These are phyloP conservation scores for Eutrema yunnanense DNA, from an alignment of 345 rosid genomes.

Conservation along the genomic window DNA sequence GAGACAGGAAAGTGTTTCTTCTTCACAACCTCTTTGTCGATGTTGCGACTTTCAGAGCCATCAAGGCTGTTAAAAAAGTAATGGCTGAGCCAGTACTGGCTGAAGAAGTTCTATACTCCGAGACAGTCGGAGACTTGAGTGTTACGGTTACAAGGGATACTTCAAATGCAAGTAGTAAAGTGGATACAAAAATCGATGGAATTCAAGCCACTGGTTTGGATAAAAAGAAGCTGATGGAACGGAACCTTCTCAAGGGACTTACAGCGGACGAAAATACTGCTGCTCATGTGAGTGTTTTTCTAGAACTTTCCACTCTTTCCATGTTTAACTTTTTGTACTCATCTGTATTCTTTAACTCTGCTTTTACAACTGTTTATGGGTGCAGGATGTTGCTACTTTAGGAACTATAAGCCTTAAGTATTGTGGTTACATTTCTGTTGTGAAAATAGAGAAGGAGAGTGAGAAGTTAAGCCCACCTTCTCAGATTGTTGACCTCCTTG, in stretches of 20 bases:
- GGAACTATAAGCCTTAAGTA: slow-evolving; percentile 76
- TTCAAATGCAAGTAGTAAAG: slow-evolving; percentile 66
- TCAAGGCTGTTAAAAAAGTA: slow-evolving; percentile 62
- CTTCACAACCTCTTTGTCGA: slow-evolving; percentile 95
- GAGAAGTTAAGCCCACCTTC: slow-evolving; percentile 41
- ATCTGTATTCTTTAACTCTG: not conserved
- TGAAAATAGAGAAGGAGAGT: slow-evolving; percentile 58
- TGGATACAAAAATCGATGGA: slow-evolving; percentile 93
- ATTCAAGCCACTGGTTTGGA: slow-evolving; percentile 57
- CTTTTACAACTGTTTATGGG: slow-evolving; percentile 18
- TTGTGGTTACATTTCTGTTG: slow-evolving; percentile 78
- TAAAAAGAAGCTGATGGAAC: slow-evolving; percentile 51
- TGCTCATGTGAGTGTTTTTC: slow-evolving; percentile 68
- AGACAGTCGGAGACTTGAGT: slow-evolving; percentile 70
- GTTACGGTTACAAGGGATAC: slow-evolving; percentile 59
- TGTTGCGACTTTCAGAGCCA: slow-evolving; percentile 77
- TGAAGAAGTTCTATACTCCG: slow-evolving; percentile 38
- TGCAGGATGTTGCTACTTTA: slow-evolving; percentile 79
- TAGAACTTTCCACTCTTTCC: slow-evolving; percentile 10
- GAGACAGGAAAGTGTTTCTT: slow-evolving; percentile 94
- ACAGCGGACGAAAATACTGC: slow-evolving; percentile 97
- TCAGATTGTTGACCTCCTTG: slow-evolving; percentile 63
- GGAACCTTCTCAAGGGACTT: slow-evolving; percentile 92
- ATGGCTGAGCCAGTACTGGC: slow-evolving; percentile 36
- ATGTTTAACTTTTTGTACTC: not conserved